Evolutionary conservation across 1,284 basidiomycete species (phyloP).

Genomic region (Puccinia coronata): DNA sequence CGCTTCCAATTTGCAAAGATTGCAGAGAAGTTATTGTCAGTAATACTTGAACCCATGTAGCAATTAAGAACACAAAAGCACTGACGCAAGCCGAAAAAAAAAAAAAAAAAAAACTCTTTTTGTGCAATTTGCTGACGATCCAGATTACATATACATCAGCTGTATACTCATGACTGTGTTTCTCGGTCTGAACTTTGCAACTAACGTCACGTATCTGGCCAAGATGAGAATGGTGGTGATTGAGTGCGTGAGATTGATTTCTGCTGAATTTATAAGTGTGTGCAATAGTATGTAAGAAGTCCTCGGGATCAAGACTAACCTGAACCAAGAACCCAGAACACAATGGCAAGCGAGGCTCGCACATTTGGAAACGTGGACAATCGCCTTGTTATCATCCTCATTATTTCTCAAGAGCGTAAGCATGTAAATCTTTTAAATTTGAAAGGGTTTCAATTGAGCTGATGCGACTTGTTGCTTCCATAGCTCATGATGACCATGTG

Average conservation of each 20-base stretch:
- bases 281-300: no score
- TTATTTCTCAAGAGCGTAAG: background rate
- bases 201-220: background rate
- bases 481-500: background rate
- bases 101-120: no score
- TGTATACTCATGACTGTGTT: background rate
- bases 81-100: no score
- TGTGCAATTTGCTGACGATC: background rate
- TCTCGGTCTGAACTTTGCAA: background rate
- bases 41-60: background rate
- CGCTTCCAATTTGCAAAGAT: background rate
- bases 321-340: background rate
- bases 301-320: background rate
- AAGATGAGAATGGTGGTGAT: background rate
- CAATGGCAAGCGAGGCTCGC: background rate
- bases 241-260: no score
- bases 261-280: no score
- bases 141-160: background rate
- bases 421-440: background rate
- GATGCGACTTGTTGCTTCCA: background rate
- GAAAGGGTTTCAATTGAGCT: background rate
- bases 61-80: background rate
- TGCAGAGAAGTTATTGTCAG: conserved; percentile 8
- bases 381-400: background rate
- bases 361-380: background rate